Evolutionary conservation across 2,329 filamentous ascomycete genomes (phyloP).

Genomic region (Cytospora piceicola): DNA sequence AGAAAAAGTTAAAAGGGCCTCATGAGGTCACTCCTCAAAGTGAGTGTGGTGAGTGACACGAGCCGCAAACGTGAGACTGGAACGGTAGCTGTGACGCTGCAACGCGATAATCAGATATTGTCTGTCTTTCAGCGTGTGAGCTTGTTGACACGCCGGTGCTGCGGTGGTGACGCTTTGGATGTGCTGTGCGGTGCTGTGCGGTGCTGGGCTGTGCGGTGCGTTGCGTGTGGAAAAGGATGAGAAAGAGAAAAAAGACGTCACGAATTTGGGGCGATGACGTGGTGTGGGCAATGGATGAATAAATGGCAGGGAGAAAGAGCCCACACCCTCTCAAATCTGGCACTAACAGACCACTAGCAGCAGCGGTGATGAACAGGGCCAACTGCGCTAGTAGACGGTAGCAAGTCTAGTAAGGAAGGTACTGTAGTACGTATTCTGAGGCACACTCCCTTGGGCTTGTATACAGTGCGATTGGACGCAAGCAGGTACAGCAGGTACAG

Average conservation of each 20-base stretch:
- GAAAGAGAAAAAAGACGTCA: slow-evolving; percentile 31
- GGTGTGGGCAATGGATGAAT: slow-evolving; percentile 31
- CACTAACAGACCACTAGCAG: slow-evolving; percentile 24
- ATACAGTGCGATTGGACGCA: background rate
- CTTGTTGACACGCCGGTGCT: slow-evolving; percentile 8
- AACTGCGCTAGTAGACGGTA: slow-evolving; percentile 9
- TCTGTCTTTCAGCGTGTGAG: background rate
- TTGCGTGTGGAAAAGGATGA: slow-evolving; percentile 24
- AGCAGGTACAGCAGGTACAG: slow-evolving; percentile 19
- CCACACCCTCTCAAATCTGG: slow-evolving; percentile 7
- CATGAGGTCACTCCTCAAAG: slow-evolving; percentile 28
- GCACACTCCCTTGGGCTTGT: background rate
- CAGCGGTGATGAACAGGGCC: slow-evolving; percentile 1
- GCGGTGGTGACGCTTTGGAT: slow-evolving; percentile 18
- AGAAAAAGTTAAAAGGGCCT: slow-evolving; percentile 29
- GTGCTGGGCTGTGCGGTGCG: slow-evolving; percentile 13
- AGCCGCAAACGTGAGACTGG: slow-evolving; percentile 12
- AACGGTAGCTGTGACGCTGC: slow-evolving; percentile 10
- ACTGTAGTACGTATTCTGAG: background rate
- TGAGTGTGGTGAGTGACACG: slow-evolving; percentile 19
- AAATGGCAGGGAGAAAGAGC: slow-evolving; percentile 28
- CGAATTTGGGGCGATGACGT: slow-evolving; percentile 32
- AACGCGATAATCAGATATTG: slow-evolving; percentile 5
- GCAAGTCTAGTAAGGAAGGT: background rate
- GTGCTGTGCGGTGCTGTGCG: slow-evolving; percentile 15